A percentile compares a stretch with the other conserved stretches of the same genome.
Conservation (phyloP, 805 yeast genomes). For the Zygotorulaspora chibaensis region DNA sequence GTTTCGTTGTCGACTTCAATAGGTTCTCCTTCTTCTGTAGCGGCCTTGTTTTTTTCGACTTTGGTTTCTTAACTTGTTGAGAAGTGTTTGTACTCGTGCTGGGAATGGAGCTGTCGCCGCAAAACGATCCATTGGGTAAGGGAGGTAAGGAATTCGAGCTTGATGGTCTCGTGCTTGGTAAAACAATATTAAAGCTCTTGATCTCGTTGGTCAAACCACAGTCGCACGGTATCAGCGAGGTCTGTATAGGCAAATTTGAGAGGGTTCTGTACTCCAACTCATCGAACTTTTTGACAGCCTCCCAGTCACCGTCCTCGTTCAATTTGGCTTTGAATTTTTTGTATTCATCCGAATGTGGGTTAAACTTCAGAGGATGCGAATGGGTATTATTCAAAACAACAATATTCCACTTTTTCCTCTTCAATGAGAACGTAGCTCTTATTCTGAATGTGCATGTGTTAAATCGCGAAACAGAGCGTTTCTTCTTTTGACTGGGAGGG, state of each 20-base stretch:
- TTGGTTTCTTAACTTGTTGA: constrained; percentile 15
- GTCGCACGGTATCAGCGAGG: constrained; percentile 34
- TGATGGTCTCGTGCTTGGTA: constrained; percentile 27
- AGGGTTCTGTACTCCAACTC: constrained; percentile 35
- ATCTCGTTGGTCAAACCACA: constrained; percentile 38
- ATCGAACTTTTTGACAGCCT: constrained; percentile 35
- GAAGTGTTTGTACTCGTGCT: constrained; percentile 1
- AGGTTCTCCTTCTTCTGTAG: constrained; percentile 16
- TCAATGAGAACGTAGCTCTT: constrained; percentile 55
- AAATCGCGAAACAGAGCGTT: constrained; percentile 32
- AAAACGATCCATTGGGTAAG: constrained; percentile 1
- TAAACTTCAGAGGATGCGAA: constrained; percentile 45
- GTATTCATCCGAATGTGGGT: constrained; percentile 35
- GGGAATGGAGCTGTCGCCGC: not conserved
- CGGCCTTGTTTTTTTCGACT: constrained; percentile 12
- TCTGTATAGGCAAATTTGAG: constrained; percentile 32
- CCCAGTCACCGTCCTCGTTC: constrained; percentile 28
- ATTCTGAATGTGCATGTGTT: constrained; percentile 59
- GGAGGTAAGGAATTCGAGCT: not conserved
- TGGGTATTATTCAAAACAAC: constrained; percentile 58
- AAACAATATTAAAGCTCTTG: constrained; percentile 32
- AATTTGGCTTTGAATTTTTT: constrained; percentile 32
- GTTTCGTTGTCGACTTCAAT: constrained; percentile 18
- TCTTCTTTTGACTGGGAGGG: constrained; percentile 19
- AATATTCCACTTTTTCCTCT: constrained; percentile 53